Percentiles rank a stretch among this genome's conserved stretches.
phyloP scores from a whole-genome alignment of 192 early-diverging fungal species.

The Pilaira anomala region DNA sequence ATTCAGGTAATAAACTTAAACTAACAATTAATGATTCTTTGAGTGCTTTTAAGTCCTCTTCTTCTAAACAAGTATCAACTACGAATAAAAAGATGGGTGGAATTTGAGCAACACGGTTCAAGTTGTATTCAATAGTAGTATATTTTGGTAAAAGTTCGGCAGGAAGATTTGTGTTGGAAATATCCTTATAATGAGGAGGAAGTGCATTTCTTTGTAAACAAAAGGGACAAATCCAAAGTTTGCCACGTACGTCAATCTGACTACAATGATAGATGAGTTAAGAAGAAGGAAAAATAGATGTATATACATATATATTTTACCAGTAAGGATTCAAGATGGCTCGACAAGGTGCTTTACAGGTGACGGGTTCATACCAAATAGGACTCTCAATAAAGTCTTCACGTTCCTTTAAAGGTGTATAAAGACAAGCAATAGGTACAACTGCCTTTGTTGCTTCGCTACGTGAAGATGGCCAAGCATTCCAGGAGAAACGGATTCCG shows the following conservation, averaged over 20 bases:
- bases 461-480: constrained; percentile 91
- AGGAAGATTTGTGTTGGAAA: constrained; percentile 87
- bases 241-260: constrained; percentile 93
- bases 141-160: constrained; percentile 88
- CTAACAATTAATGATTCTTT: constrained; percentile 91
- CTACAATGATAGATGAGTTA: constrained; percentile 39
- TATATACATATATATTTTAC: constrained; percentile 41
- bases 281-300: neutral
- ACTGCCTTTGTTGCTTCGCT: constrained; percentile 93
- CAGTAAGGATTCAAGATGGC: constrained; percentile 98
- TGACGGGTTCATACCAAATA: constrained; percentile 96
- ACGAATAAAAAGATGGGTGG: constrained; percentile 97
- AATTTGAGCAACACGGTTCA: constrained; percentile 78
- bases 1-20: constrained; percentile 86
- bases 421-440: constrained; percentile 89
- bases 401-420: constrained; percentile 94
- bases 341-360: constrained; percentile 91
- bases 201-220: constrained; percentile 96
- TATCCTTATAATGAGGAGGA: constrained; percentile 96
- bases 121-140: constrained; percentile 95
- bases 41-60: constrained; percentile 92
- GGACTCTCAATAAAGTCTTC: constrained; percentile 67
- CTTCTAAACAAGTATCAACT: constrained; percentile 95
- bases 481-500: constrained; percentile 96
- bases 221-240: constrained; percentile 99